These are phyloP conservation scores for Endoconidiophora polonica DNA, from an alignment of 2,329 filamentous ascomycete species.

Conservation along the genomic window DNA sequence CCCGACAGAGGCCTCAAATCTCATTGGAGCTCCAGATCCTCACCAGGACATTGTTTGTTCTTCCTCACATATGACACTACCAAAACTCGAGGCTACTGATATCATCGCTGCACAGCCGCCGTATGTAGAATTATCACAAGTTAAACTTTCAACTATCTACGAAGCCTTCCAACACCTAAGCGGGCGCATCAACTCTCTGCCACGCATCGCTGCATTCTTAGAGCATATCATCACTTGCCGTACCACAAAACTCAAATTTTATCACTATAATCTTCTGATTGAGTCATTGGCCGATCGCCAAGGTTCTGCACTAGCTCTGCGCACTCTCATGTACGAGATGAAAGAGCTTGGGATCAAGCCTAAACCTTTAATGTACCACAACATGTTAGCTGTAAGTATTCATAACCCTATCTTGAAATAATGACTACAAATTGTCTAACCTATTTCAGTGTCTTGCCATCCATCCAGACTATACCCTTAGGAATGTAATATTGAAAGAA, in stretches of 20 bases:
- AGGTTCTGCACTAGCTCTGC: slow-evolving; percentile 51
- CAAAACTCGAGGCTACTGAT: neutral
- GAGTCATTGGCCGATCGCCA: slow-evolving; percentile 48
- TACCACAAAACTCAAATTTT: slow-evolving; percentile 34
- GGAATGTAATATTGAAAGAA: slow-evolving; percentile 51
- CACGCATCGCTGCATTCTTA: slow-evolving; percentile 24
- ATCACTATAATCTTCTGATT: slow-evolving; percentile 60
- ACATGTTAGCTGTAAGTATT: slow-evolving; percentile 43
- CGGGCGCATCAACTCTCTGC: slow-evolving; percentile 16
- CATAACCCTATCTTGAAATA: neutral
- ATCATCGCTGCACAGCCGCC: neutral
- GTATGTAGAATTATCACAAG: slow-evolving; percentile 17
- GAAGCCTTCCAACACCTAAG: slow-evolving; percentile 28
- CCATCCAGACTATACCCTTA: slow-evolving; percentile 71
- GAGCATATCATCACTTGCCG: slow-evolving; percentile 41
- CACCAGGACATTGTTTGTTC: too few species aligned
- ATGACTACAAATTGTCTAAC: neutral
- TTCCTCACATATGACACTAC: neutral
- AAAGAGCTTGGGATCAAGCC: slow-evolving; percentile 39
- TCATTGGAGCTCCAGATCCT: neutral
- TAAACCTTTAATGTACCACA: slow-evolving; percentile 53
- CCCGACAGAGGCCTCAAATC: too few species aligned
- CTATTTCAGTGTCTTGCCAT: slow-evolving; percentile 46
- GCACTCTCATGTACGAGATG: slow-evolving; percentile 57
- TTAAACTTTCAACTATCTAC: slow-evolving; percentile 26